Percentiles rank a stretch among this genome's conserved stretches.
These are phyloP conservation scores for Salix brachista DNA, from an alignment of 345 rosid species.

Conservation along the genomic window DNA sequence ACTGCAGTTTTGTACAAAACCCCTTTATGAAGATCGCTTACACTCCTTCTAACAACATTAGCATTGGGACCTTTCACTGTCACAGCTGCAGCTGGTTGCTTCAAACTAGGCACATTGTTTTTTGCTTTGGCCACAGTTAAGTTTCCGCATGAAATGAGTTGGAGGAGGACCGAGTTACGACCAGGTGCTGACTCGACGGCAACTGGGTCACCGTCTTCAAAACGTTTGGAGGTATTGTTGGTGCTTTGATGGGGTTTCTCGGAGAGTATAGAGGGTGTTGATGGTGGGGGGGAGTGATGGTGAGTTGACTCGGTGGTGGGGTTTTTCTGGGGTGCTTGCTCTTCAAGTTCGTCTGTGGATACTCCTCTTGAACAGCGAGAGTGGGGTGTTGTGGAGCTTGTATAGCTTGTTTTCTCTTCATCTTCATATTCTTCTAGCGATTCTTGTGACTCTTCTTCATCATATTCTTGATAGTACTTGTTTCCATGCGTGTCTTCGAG, in stretches of 20 bases:
- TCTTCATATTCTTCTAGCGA: slow-evolving; percentile 52
- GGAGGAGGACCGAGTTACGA: slow-evolving; percentile 61
- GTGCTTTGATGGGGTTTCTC: not conserved
- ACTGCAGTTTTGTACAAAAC: slow-evolving; percentile 42
- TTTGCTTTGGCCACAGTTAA: slow-evolving; percentile 39
- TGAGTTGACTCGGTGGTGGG: slow-evolving; percentile 15
- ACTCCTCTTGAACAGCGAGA: slow-evolving; percentile 83
- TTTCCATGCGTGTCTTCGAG: slow-evolving; percentile 14
- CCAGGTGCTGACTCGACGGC: slow-evolving; percentile 16
- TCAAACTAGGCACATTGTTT: slow-evolving; percentile 21
- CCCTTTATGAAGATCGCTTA: slow-evolving; percentile 42
- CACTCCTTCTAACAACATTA: slow-evolving; percentile 19
- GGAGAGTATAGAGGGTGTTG: slow-evolving; percentile 13
- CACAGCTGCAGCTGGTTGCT: slow-evolving; percentile 10
- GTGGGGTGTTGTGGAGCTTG: slow-evolving; percentile 79
- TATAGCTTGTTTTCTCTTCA: slow-evolving; percentile 75
- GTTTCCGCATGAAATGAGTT: slow-evolving; percentile 75
- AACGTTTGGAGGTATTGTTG: slow-evolving; percentile 22
- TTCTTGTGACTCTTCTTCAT: slow-evolving; percentile 41
- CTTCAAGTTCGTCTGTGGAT: slow-evolving; percentile 64
- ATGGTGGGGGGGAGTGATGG: slow-evolving; percentile 19
- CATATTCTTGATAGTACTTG: slow-evolving; percentile 19
- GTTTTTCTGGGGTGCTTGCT: slow-evolving; percentile 26
- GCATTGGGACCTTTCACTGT: not conserved
- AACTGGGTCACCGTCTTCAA: slow-evolving; percentile 52